phyloP scores from a whole-genome alignment of 106 monocot species.

The Narthecium ossifragum region DNA sequence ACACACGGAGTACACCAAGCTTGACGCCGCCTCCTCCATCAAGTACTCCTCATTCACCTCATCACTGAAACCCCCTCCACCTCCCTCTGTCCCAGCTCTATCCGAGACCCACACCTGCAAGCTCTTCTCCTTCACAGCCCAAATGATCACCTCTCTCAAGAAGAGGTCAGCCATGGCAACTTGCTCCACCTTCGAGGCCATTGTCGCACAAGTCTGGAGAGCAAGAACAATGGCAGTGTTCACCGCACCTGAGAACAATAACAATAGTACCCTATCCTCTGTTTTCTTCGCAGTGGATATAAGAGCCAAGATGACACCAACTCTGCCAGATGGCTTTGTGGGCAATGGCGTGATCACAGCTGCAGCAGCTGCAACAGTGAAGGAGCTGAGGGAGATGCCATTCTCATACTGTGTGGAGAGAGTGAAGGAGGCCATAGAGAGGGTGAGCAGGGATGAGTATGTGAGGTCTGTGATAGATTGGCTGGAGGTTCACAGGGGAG shows the following conservation, averaged over 20 bases:
- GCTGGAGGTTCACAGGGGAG: slow-evolving; percentile 63
- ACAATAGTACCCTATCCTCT: no score
- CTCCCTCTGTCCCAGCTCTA: slow-evolving; percentile 8
- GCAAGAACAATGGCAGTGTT: slow-evolving; percentile 52
- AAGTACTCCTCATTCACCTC: slow-evolving; percentile 53
- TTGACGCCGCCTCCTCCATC: slow-evolving; percentile 6
- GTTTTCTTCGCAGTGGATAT: slow-evolving; percentile 74
- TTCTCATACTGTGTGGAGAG: slow-evolving; percentile 36
- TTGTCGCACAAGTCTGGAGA: slow-evolving; percentile 77
- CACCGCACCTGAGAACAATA: slow-evolving; percentile 8
- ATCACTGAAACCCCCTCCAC: slow-evolving; percentile 10
- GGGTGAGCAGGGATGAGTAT: slow-evolving; percentile 67
- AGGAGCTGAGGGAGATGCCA: slow-evolving; percentile 22
- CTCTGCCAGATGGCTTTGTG: slow-evolving; percentile 37
- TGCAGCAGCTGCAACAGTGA: slow-evolving; percentile 29
- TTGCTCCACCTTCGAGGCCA: slow-evolving; percentile 68
- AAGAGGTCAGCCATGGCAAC: slow-evolving; percentile 19
- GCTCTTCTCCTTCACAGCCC: slow-evolving; percentile 34
- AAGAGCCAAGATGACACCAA: slow-evolving; percentile 51
- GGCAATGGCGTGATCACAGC: slow-evolving; percentile 66
- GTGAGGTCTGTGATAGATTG: slow-evolving; percentile 78
- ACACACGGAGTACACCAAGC: slow-evolving; percentile 56
- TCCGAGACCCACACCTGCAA: slow-evolving; percentile 26
- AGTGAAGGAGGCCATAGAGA: slow-evolving; percentile 51
- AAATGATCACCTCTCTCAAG: slow-evolving; percentile 49